phyloP scores from a whole-genome alignment of 306 rosid genomes.

The Rosa chinensis region DNA sequence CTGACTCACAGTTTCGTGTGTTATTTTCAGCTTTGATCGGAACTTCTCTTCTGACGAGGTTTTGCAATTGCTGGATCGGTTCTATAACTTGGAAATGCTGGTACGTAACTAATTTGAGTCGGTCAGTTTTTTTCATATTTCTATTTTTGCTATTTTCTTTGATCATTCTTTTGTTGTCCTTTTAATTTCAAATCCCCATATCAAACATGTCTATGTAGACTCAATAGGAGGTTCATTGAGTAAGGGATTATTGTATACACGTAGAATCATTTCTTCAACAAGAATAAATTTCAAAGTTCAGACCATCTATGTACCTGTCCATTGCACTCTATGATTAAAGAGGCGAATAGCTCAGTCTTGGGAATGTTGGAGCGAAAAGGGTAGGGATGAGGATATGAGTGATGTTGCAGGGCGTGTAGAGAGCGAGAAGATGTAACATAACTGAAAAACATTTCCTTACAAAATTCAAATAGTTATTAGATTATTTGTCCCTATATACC shows the following conservation, averaged over 20 bases:
- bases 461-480: not conserved
- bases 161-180: not conserved
- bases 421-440: not conserved
- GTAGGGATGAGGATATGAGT: not conserved
- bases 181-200: not conserved
- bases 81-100: conserved; percentile 95
- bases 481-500: not conserved
- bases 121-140: not conserved
- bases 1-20: conserved; percentile 19
- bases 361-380: not conserved
- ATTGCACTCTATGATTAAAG: not conserved
- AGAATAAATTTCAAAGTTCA: not conserved
- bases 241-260: not conserved
- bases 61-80: conserved; percentile 86
- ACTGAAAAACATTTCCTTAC: not conserved
- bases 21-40: conserved; percentile 64
- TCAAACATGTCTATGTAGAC: not conserved
- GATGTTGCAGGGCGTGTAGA: not conserved
- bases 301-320: not conserved
- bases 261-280: no score
- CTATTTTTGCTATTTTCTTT: not conserved
- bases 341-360: not conserved
- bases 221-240: not conserved
- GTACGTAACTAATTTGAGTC: conserved; percentile 36
- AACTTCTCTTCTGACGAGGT: conserved; percentile 88